Percentiles rank a stretch among this genome's conserved stretches.
Conservation (phyloP, 1,139 yeast species). For the Debaryomycetaceae sp. region DNA sequence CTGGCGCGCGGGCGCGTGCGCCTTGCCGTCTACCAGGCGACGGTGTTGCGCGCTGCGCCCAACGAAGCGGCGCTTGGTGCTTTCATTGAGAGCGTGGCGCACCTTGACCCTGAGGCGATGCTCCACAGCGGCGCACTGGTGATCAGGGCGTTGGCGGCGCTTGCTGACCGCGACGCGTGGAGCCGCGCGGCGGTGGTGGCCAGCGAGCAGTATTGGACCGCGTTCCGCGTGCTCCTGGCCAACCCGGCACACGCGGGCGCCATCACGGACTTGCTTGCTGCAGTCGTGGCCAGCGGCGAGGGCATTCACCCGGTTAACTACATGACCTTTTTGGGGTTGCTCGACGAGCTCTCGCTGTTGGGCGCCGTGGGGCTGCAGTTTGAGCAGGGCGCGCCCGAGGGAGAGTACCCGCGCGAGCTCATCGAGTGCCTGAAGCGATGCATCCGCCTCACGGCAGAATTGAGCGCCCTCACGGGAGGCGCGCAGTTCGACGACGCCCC, state of each 20-base stretch:
- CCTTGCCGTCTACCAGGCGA: too few species aligned
- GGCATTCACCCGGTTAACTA: constrained; percentile 48
- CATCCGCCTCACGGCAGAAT: constrained; percentile 52
- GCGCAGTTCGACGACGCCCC: constrained; percentile 22
- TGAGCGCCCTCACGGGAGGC: constrained; percentile 30
- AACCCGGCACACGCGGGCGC: constrained; percentile 46
- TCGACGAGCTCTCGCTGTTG: constrained; percentile 78
- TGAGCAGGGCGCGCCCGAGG: constrained; percentile 53
- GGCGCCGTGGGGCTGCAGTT: constrained; percentile 79
- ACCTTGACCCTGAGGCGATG: too few species aligned
- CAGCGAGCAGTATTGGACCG: constrained; percentile 59
- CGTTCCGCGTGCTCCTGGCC: constrained; percentile 55
- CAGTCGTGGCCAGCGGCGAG: constrained; percentile 35
- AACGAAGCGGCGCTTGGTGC: too few species aligned
- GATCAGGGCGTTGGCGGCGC: too few species aligned
- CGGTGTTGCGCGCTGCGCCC: too few species aligned
- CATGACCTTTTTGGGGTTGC: constrained; percentile 60
- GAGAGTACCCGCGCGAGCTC: constrained; percentile 45
- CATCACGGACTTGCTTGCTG: constrained; percentile 48
- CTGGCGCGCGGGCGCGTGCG: too few species aligned
- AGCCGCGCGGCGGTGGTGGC: constrained; percentile 34
- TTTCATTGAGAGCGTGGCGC: too few species aligned
- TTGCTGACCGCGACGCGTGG: constrained; percentile 49
- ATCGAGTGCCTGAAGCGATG: constrained; percentile 60
- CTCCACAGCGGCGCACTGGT: too few species aligned